A percentile compares a stretch with the other conserved stretches of the same genome.
Conservation (phyloP, 2,329 filamentous ascomycete genomes). For the Aureobasidium sp. region DNA sequence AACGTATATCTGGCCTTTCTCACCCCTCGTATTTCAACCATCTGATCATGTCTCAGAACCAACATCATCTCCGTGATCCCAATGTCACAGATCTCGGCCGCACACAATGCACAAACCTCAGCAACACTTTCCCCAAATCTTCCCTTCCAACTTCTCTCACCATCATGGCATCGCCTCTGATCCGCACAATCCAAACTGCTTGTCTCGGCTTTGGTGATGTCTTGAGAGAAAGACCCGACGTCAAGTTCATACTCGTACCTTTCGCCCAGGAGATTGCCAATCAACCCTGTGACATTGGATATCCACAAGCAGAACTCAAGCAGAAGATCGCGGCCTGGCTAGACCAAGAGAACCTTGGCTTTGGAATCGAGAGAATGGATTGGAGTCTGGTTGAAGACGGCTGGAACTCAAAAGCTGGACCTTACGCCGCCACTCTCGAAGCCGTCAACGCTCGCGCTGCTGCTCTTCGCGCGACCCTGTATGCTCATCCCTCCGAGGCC, state of each 20-base stretch:
- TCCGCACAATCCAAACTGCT: conserved; percentile 73
- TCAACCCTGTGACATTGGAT: conserved; percentile 12
- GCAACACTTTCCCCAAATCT: conserved; percentile 57
- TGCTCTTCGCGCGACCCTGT: conserved; percentile 13
- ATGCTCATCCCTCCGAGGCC: conserved; percentile 14
- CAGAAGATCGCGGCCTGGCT: neutral
- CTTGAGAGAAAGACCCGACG: neutral
- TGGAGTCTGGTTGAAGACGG: conserved; percentile 10
- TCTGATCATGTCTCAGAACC: neutral
- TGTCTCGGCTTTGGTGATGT: conserved; percentile 6
- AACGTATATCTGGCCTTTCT: conserved; percentile 48
- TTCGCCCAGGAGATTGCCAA: conserved; percentile 14
- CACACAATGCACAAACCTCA: conserved; percentile 62
- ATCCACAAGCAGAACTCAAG: neutral
- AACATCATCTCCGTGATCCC: conserved; percentile 56
- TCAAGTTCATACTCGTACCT: conserved; percentile 4
- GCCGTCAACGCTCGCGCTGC: conserved; percentile 15
- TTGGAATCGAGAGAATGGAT: conserved; percentile 3
- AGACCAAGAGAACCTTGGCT: neutral
- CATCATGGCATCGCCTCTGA: conserved; percentile 65
- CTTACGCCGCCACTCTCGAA: neutral
- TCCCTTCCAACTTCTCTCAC: conserved; percentile 56
- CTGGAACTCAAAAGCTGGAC: conserved; percentile 13
- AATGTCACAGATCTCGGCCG: conserved; percentile 67
- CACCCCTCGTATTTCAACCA: neutral